Base-by-base conservation (phyloP, 192 early-diverging fungal genomes). In the Coemansia sp. region DNA sequence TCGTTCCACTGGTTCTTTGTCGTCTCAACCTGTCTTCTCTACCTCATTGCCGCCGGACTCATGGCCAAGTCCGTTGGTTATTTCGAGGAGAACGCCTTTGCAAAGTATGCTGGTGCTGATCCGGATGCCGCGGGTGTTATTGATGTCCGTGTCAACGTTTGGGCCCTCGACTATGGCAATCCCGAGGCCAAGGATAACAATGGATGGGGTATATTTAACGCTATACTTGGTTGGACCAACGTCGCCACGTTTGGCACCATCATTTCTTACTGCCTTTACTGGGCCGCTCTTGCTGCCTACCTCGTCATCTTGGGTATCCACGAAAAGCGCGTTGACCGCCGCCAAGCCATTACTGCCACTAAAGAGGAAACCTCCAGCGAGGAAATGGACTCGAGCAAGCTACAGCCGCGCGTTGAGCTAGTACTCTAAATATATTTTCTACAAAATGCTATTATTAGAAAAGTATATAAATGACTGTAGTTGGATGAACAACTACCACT, bases 41-140 rank as follows among this genome's bases (percentile, higher is more conserved):
- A 94, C 45, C 72, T 96, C 41, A 88, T 97, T 37, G 86, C 91
- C 58, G 91, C 92, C 15, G 95, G 95, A 12, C 80, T 97, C 9
- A 86, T 94, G 38, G 74, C 91, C 17, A 89, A 83, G 56, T 67
- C 84, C 15, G 88, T 94, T 37, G 81, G 85, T 45, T 82, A 59
- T 59, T 91, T 92, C 64, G 87, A 95, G 73, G 79, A 82, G 60
- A 67, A 93, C 65, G 70, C 72, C 29, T 94, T 89, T 85, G 74
- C 84, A 31, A 85, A 84, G 59, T 84, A 89, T 57, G 88, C 89
- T 22, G 90, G 87, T 25, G 91, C 85, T 51, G 88, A 86, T 6
- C 88, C 87, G 31, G 91, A 88, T 43, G 87, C 77, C 5, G 70
- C 84, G 17, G 67, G 77, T 0, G 61, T 82, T 22, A 77, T 86